Evolutionary conservation across 495 filamentous ascomycete species (phyloP).

Genomic region (Daldinia loculata): DNA sequence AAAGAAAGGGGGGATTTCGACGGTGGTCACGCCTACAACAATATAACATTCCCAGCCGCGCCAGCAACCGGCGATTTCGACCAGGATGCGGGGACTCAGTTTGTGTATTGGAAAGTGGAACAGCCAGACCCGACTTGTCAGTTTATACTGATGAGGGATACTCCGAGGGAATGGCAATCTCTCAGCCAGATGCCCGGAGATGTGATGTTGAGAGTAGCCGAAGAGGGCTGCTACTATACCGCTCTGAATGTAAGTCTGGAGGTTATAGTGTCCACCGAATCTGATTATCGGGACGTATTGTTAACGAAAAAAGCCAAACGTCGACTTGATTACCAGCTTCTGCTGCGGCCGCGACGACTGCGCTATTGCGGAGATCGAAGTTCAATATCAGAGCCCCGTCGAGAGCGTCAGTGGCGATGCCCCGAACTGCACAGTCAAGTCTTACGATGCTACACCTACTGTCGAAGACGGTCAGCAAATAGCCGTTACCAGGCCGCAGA

Average conservation of each 20-base stretch:
- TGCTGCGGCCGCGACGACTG: constrained; percentile 37
- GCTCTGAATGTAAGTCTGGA: constrained; percentile 22
- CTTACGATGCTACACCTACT: constrained; percentile 13
- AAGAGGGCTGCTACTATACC: constrained; percentile 32
- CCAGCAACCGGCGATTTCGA: constrained; percentile 9
- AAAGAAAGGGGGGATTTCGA: constrained; percentile 19
- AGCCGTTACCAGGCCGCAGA: constrained; percentile 32
- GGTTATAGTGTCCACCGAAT: neutral
- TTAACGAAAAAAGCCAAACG: constrained; percentile 19
- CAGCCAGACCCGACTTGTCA: constrained; percentile 31
- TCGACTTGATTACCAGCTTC: constrained; percentile 33
- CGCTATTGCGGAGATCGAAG: constrained; percentile 26
- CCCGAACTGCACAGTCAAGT: constrained; percentile 22
- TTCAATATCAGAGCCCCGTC: neutral
- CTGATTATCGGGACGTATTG: neutral
- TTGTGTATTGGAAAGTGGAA: constrained; percentile 30
- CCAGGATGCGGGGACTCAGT: constrained; percentile 15
- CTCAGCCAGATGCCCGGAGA: constrained; percentile 28
- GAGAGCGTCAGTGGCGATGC: neutral
- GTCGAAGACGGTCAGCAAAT: constrained; percentile 23
- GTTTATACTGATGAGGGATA: constrained; percentile 32
- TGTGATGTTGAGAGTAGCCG: constrained; percentile 12
- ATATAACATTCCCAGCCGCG: constrained; percentile 32
- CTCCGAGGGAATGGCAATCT: constrained; percentile 17
- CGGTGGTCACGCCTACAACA: constrained; percentile 29